These are phyloP conservation scores for Ascodesmis nigricans DNA, from an alignment of 495 filamentous ascomycete genomes.

Conservation along the genomic window DNA sequence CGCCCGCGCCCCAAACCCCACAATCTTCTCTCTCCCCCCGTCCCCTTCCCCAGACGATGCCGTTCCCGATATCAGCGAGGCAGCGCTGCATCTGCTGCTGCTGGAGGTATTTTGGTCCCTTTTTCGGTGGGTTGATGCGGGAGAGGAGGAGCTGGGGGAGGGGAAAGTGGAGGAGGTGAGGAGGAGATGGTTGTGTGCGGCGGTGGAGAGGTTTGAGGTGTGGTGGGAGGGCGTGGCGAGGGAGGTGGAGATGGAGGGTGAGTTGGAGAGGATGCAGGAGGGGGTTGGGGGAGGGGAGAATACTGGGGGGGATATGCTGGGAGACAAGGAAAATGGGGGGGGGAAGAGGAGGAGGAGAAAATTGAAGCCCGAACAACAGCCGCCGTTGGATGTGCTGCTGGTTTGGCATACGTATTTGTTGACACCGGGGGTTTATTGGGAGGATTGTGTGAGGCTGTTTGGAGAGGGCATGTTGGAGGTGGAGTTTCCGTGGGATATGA, in stretches of 20 bases:
- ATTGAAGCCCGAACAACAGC: slow-evolving; percentile 3
- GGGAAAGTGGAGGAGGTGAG: slow-evolving; percentile 51
- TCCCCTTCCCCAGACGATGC: too few species aligned
- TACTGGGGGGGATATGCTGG: slow-evolving; percentile 6
- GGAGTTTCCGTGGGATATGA: slow-evolving; percentile 47
- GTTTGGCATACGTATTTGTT: slow-evolving; percentile 79
- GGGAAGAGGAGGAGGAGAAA: slow-evolving; percentile 4
- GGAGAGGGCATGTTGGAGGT: slow-evolving; percentile 37
- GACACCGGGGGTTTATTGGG: slow-evolving; percentile 54
- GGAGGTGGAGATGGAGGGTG: slow-evolving; percentile 17
- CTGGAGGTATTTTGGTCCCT: slow-evolving; percentile 46
- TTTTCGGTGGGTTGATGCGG: slow-evolving; percentile 13
- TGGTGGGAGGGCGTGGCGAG: slow-evolving; percentile 38
- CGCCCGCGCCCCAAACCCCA: too few species aligned
- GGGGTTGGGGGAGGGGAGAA: slow-evolving; percentile 5
- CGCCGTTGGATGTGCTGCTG: slow-evolving; percentile 69
- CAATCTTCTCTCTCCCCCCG: too few species aligned
- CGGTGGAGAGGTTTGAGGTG: slow-evolving; percentile 39
- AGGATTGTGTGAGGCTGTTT: slow-evolving; percentile 48
- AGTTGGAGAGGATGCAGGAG: slow-evolving; percentile 8
- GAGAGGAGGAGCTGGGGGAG: slow-evolving; percentile 55
- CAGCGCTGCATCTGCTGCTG: slow-evolving; percentile 52
- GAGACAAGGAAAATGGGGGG: slow-evolving; percentile 9
- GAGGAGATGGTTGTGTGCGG: too few species aligned
- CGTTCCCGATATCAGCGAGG: too few species aligned